Base-by-base conservation (phyloP, 2,329 filamentous ascomycete genomes). In the Huntiella moniliformis region DNA sequence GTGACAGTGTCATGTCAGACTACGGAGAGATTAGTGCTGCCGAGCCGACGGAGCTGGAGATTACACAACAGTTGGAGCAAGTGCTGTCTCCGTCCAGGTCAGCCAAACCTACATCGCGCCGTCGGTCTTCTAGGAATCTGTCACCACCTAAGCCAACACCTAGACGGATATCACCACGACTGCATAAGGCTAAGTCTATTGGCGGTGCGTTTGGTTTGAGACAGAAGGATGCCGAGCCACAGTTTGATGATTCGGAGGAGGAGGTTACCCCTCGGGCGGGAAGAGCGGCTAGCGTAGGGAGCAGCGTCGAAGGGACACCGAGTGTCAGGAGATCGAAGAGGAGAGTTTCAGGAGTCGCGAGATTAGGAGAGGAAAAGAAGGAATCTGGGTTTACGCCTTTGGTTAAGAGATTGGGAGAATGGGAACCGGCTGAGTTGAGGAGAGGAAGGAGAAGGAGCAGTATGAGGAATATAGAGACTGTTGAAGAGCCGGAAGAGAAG, bases 381-480 rank as follows among this genome's bases (percentile, higher is more conserved):
- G 22, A 28, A 28, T 28, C 22, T 44, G 74, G 75, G 2, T 79
- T 82, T 51, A 80, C 76, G 1, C 74, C 77, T 17, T 61, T 84
- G 34, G 73, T 73, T 3, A 63, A 70, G 34, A 70, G 78, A 53
- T 61, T 83, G 4, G 68, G 64, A 49, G 66, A 68, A 17, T 84
- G 80, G 79, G 68, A 69, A 51, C 66, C 77, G 1, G 65, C 65
- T 17, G 80, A 73, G 16, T 11, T 5, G 12, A 28, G 5, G n/a
- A 37, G 12, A 13, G 36, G 17, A 15, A 16, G 16, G 18, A 4
- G 5, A 35, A 44, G 18, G 33, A 44, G 12, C 15, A 13, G 31
- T 13, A 17, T 15, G 22, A 44, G 32, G 22, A 36, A 35, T 7
- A 13, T 16, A 5, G 15, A 13, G 8, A 4, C 31, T 12, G 34